Conservation (phyloP, 345 rosid species). For the Geranium rotundifolium region DNA sequence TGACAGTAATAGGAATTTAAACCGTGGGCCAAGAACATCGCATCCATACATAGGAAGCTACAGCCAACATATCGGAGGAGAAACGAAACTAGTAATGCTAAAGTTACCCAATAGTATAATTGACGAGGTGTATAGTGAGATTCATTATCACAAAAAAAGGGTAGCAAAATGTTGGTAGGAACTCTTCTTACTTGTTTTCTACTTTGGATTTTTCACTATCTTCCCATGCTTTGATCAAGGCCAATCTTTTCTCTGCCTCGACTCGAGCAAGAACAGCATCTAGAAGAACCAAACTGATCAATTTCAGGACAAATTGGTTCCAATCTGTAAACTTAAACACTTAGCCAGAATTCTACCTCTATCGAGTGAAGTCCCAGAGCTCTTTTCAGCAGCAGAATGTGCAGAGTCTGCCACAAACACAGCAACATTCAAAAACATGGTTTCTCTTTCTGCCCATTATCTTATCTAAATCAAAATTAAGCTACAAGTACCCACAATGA, state of each 20-base stretch:
- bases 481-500: too few relatives aligned
- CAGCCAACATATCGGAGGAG: background rate
- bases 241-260: constrained; percentile 47
- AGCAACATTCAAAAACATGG: constrained; percentile 1
- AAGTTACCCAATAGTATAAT: background rate
- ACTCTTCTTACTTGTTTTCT: constrained; percentile 61
- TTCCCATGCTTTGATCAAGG: constrained; percentile 72
- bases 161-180: too few relatives aligned
- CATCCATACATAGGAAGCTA: too few relatives aligned
- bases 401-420: constrained; percentile 13
- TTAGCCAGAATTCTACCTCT: constrained; percentile 9
- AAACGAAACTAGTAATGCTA: background rate
- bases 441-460: too few relatives aligned
- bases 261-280: constrained; percentile 36
- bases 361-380: constrained; percentile 11
- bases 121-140: background rate
- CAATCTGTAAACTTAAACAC: background rate
- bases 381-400: constrained; percentile 4
- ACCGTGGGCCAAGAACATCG: too few relatives aligned
- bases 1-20: too few relatives aligned
- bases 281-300: constrained; percentile 10
- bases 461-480: too few relatives aligned
- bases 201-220: constrained; percentile 74
- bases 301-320: background rate
- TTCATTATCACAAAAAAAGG: too few relatives aligned